phyloP scores from a whole-genome alignment of 805 yeast genomes.

The Vanderwaltozyma verrucispora region DNA sequence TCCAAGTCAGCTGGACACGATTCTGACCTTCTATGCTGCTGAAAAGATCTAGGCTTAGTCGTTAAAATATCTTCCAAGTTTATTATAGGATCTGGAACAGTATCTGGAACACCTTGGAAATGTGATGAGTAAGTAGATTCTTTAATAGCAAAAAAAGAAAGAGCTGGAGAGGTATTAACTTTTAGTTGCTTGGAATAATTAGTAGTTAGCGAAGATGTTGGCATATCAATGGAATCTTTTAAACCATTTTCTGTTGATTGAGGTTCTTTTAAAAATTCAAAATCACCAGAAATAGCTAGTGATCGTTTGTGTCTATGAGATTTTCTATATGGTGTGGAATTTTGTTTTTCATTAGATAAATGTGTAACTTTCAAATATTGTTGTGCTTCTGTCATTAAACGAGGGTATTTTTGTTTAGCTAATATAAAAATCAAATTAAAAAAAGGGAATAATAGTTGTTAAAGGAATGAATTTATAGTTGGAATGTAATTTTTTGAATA shows the following conservation, averaged over 20 bases:
- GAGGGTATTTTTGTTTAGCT: no score
- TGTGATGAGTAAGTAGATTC: conserved; percentile 22
- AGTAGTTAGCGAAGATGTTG: not conserved
- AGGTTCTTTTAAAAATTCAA: conserved; percentile 35
- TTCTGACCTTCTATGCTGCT: conserved; percentile 41
- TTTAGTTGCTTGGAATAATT: conserved; percentile 16
- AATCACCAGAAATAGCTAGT: conserved; percentile 81
- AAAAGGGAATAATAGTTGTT: no score
- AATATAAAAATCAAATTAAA: no score
- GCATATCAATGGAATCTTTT: not conserved
- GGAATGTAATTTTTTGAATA: no score
- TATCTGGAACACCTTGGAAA: conserved; percentile 36
- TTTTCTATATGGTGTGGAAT: conserved; percentile 28
- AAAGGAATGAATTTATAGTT: no score
- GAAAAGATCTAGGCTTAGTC: conserved; percentile 22
- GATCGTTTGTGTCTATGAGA: conserved; percentile 76
- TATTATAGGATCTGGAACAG: conserved; percentile 46
- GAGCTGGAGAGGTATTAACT: no score
- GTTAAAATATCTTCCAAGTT: conserved; percentile 45
- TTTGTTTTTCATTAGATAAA: not conserved
- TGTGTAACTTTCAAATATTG: not conserved
- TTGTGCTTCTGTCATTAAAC: not conserved
- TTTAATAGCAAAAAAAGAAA: conserved; percentile 24
- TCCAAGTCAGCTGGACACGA: conserved; percentile 44
- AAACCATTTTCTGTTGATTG: not conserved